These are phyloP conservation scores for Euphorbia schlechtendalii DNA, from an alignment of 441 rosid species.

Conservation along the genomic window DNA sequence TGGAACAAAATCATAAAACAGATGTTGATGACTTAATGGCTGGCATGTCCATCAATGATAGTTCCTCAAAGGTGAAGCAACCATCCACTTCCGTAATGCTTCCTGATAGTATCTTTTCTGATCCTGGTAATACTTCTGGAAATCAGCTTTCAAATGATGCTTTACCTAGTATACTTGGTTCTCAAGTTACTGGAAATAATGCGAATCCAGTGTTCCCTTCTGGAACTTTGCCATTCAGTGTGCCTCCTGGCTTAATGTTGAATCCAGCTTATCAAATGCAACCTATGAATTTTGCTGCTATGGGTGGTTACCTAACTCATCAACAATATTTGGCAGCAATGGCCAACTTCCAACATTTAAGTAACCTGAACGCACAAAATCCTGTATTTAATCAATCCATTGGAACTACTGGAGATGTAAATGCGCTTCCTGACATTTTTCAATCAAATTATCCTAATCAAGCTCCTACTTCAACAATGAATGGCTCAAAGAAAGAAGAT, in stretches of 20 bases:
- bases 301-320: neutral
- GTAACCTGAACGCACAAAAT: no score
- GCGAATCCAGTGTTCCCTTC: constrained; percentile 33
- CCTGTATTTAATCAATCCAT: no score
- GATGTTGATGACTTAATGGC: constrained; percentile 59
- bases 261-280: no score
- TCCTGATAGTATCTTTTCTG: constrained; percentile 42
- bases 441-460: constrained; percentile 60
- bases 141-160: constrained; percentile 38
- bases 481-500: constrained; percentile 72
- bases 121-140: constrained; percentile 31
- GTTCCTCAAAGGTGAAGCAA: constrained; percentile 34
- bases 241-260: no score
- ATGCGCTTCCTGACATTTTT: constrained; percentile 34
- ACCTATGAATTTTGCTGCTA: neutral
- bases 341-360: neutral
- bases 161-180: constrained; percentile 43
- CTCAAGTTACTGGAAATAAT: constrained; percentile 44
- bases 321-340: constrained; percentile 2
- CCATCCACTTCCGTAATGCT: constrained; percentile 29
- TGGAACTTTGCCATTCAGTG: no score
- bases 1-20: constrained; percentile 33
- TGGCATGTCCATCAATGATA: constrained; percentile 55
- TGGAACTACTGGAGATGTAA: no score
- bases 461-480: constrained; percentile 49